phyloP scores from a whole-genome alignment of 2,329 filamentous ascomycete genomes.

The Zymoseptoria passerinii region DNA sequence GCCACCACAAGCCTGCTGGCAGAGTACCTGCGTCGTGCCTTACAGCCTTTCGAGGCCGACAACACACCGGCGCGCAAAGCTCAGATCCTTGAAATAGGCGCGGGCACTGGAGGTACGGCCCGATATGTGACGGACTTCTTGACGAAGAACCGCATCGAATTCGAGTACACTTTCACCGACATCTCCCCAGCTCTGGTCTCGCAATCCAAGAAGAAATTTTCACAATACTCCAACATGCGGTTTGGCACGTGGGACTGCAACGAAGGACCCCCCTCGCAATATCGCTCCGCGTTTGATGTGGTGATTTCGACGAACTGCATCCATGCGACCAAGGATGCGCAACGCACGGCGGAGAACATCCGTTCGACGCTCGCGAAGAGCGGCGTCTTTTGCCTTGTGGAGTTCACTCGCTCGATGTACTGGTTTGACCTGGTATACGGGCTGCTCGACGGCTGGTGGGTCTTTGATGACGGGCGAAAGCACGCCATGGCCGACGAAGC shows the following conservation, averaged over 20 bases:
- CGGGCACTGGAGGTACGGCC: constrained; percentile 39
- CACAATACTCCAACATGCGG: constrained; percentile 13
- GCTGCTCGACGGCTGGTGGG: constrained; percentile 33
- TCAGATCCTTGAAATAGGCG: constrained; percentile 38
- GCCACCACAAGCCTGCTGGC: constrained; percentile 3
- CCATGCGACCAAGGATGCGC: constrained; percentile 30
- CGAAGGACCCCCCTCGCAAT: constrained; percentile 20
- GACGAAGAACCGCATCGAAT: constrained; percentile 9
- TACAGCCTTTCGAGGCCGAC: not conserved
- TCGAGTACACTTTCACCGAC: constrained; percentile 41
- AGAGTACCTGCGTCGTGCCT: not conserved
- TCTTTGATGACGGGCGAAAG: constrained; percentile 32
- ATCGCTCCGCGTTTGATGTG: constrained; percentile 26
- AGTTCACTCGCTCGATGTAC: constrained; percentile 26
- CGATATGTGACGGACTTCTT: constrained; percentile 26
- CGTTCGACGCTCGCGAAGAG: constrained; percentile 23
- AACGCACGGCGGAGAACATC: constrained; percentile 22
- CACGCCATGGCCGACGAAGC: constrained; percentile 21
- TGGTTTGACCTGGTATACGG: constrained; percentile 31
- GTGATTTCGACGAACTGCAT: constrained; percentile 31
- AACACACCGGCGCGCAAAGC: not conserved
- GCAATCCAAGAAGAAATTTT: not conserved
- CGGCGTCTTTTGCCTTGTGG: constrained; percentile 28
- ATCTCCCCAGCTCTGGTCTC: constrained; percentile 28
- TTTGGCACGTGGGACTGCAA: constrained; percentile 22